These are phyloP conservation scores for Zymoseptoria tritici DNA, from an alignment of 2,329 filamentous ascomycete genomes.

Conservation along the genomic window DNA sequence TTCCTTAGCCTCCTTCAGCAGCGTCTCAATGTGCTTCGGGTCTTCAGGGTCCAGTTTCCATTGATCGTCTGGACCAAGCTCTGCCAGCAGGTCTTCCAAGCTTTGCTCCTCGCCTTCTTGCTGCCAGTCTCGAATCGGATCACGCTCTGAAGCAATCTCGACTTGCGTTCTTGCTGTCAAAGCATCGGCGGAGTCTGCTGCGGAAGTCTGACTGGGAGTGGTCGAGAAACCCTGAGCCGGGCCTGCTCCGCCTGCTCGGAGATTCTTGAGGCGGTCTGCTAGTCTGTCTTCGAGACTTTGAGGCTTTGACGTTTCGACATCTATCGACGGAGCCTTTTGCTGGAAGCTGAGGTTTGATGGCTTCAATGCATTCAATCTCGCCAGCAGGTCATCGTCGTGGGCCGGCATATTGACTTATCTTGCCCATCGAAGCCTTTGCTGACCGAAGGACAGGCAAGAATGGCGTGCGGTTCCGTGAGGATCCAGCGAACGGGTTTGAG, in stretches of 20 bases:
- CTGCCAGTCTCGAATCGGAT: constrained; percentile 24
- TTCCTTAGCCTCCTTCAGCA: constrained; percentile 36
- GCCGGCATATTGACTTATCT: constrained; percentile 14
- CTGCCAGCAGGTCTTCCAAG: constrained; percentile 40
- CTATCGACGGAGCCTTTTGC: constrained; percentile 9
- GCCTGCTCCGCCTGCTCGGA: constrained; percentile 15
- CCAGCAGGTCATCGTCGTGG: constrained; percentile 38
- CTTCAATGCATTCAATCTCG: constrained; percentile 43
- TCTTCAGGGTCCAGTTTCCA: constrained; percentile 37
- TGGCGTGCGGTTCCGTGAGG: no score
- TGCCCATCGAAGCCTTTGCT: not conserved
- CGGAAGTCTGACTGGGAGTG: not conserved
- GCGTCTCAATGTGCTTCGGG: constrained; percentile 33
- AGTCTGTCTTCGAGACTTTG: constrained; percentile 25
- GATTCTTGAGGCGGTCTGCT: constrained; percentile 26
- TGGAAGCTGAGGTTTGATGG: constrained; percentile 34
- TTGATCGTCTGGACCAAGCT: constrained; percentile 34
- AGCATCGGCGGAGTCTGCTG: constrained; percentile 3
- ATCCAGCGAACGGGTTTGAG: no score
- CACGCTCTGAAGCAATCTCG: constrained; percentile 15
- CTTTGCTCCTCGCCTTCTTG: constrained; percentile 39
- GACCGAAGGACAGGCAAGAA: not conserved
- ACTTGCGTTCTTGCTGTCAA: constrained; percentile 15
- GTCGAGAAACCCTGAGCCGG: not conserved
- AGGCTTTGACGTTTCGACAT: constrained; percentile 18